Evolutionary conservation across 1,284 basidiomycete genomes (phyloP).

Genomic region (Ustilago sp.): DNA sequence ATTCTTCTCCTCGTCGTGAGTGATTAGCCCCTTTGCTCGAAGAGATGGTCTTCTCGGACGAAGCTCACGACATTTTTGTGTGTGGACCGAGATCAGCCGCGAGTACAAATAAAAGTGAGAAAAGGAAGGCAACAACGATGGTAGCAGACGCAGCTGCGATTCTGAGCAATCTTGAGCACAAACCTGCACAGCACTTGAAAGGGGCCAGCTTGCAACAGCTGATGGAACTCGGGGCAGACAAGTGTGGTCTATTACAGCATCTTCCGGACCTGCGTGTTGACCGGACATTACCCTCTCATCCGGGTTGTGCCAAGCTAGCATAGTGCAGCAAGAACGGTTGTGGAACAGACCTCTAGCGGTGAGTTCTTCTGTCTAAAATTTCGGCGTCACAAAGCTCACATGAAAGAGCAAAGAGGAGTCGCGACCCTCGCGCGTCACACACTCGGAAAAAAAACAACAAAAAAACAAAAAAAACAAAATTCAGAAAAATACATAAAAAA

Average conservation of each 20-base stretch:
- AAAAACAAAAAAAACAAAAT: too few species aligned
- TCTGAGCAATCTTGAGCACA: too few species aligned
- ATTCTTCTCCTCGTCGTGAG: constrained; percentile 43
- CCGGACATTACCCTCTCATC: too few species aligned
- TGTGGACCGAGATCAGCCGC: background rate
- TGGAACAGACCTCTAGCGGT: too few species aligned
- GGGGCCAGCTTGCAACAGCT: too few species aligned
- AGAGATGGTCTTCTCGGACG: constrained; percentile 41
- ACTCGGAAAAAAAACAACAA: background rate
- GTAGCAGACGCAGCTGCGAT: background rate
- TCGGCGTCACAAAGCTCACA: background rate
- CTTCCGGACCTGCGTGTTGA: too few species aligned
- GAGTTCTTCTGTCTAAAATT: too few species aligned
- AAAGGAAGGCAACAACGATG: background rate
- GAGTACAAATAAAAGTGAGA: background rate
- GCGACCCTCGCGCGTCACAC: background rate
- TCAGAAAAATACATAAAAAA: background rate
- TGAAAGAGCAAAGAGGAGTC: background rate
- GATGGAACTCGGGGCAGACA: background rate
- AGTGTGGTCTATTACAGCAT: too few species aligned
- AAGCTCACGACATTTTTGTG: background rate
- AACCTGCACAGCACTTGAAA: too few species aligned
- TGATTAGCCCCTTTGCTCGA: constrained; percentile 29
- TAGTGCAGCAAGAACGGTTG: background rate
- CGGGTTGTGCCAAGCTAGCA: background rate